Evolutionary conservation across 331 rosid species (phyloP).

Genomic region (Rosa hybrid): DNA sequence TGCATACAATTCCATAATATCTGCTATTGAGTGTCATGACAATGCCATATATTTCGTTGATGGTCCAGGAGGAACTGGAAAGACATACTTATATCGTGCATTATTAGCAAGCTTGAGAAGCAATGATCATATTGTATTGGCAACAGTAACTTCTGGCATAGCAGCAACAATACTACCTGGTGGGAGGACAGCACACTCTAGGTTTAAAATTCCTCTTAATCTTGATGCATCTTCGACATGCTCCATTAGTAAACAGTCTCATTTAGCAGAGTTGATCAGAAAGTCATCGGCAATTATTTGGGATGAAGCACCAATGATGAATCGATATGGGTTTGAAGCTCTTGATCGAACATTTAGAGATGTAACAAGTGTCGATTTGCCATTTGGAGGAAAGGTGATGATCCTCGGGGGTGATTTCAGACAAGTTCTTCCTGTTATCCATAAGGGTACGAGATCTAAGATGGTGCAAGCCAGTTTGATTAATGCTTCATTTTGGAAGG

Average conservation of each 20-base stretch:
- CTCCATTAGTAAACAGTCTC: not conserved
- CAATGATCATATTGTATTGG: not conserved
- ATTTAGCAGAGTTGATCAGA: not conserved
- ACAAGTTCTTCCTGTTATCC: too few relatives aligned
- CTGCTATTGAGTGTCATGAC: not conserved
- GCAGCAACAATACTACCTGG: not conserved
- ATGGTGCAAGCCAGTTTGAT: too few relatives aligned
- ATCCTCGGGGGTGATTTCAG: too few relatives aligned
- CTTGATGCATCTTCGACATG: not conserved
- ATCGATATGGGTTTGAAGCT: too few relatives aligned
- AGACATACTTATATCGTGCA: not conserved
- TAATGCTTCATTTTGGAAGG: too few relatives aligned
- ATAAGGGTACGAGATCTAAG: too few relatives aligned
- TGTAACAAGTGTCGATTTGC: too few relatives aligned
- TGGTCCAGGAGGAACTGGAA: constrained; percentile 4
- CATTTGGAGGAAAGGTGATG: too few relatives aligned
- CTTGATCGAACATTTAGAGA: too few relatives aligned
- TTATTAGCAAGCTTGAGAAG: not conserved
- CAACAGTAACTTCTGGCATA: not conserved
- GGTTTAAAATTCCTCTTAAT: not conserved
- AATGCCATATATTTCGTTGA: not conserved
- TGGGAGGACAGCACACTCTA: not conserved
- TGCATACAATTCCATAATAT: not conserved
- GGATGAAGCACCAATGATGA: too few relatives aligned
- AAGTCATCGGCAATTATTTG: not conserved